Evolutionary conservation across 306 rosid species (phyloP), one percentile per base, ranked within the genome.

Genomic region (Quercus wislizeni): DNA sequence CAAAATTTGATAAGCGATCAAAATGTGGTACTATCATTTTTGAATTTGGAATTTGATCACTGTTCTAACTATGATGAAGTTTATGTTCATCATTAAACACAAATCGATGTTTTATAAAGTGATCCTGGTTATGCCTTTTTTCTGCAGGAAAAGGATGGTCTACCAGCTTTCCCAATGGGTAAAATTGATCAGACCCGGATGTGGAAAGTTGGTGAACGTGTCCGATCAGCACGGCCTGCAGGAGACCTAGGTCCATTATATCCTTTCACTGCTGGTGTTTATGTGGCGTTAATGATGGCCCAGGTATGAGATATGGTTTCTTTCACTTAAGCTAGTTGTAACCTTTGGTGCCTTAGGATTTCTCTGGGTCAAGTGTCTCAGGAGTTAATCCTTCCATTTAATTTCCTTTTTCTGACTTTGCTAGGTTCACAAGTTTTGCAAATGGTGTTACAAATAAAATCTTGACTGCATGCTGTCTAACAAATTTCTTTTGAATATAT

Each of bases 181-280:
- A 93, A 96, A 62, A 96, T 96, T 86, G 98, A 95, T 79, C 98
- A 95, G 84, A 95, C 99, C 55, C 93, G 92, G 69, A 95, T 93
- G 99, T 95, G 99, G 99, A 95, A 95, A 73, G 99, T 95, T 3
- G 99, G 99, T 74, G 96, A 93, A 74, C 90, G 88, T 3, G 99
- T 93, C 74, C 90, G 99, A 18, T 79, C 93, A 10, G 56, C 85
- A 61, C 90, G 98, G 38, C 93, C 98, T 11, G 93, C 88, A 4
- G 96, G 98, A 78, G 99, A 96, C 80, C 91, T 96, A 3, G 98
- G 99, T 33, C 98, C 99, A 6, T 61, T 93, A n/a, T 55, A 89
- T 82, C 97, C 99, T 17, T 96, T 96, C 83, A 96, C 99, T 27
- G 97, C 99, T 64, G 99, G 99, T 89, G 99, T 96, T 67, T 95